Base-by-base conservation (phyloP, 257 asterid genomes). In the Mentha longifolia region DNA sequence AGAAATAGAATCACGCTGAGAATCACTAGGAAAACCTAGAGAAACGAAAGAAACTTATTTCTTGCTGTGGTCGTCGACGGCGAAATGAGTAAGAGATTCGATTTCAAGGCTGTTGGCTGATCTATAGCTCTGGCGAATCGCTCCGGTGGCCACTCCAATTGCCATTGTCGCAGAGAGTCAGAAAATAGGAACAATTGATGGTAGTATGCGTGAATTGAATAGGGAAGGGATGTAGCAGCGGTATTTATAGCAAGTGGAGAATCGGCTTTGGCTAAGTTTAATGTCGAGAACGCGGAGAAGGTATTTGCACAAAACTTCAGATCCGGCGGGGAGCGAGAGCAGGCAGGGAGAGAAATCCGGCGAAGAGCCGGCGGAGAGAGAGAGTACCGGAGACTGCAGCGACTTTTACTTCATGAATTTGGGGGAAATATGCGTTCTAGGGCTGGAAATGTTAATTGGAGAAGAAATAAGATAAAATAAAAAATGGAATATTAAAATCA, bases 11-110 rank as follows among this genome's bases (percentile, higher is more conserved):
- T 6, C 16, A 42, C 67, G 50, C 16, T 3, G n/a, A n/a, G n/a
- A n/a, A 63, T 20, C 68, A 7, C 55, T 43, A 39, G 22, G 3
- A 11, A 12, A 52, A 54, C 20, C 11, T 9, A 41, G 63, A 22
- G 8, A 17, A 50, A 17, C 10, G 43, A n/a, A 35, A 5, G 19
- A 11, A 37, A 92, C 96, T 91, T 88, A 84, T 73, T 88, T 90
- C 61, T 65, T 75, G 72, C 88, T 87, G 86, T 92, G 87, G 5
- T 90, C 86, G 20, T 86, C 89, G 28, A 92, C 79, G 58, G 97
- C 96, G 46, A 92, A 90, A 62, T 89, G 89, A 70, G 97, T 97
- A 22, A 90, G 96, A 51, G 76, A 73, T 1, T 90, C 80, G 73
- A 87, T 56, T 47, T 88, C 93, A 45, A 87, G 81, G 85, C 86